Evolutionary conservation across 2,329 filamentous ascomycete genomes (phyloP), one percentile per base, ranked within the genome.

Genomic region (Chlorencoelia australis): DNA sequence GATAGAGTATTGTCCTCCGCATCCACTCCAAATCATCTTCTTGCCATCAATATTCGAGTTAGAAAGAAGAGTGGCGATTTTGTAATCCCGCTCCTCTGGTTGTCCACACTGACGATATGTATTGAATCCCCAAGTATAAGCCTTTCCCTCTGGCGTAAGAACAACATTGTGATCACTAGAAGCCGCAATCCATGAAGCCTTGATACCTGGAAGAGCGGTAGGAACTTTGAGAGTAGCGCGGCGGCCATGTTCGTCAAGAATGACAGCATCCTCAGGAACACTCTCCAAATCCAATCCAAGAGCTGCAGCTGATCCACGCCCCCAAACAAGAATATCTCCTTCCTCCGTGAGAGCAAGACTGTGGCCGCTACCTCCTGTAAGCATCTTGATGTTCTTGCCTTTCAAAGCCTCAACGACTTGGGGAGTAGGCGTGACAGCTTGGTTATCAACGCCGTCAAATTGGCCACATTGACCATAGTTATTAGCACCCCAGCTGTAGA

Each of bases 401-500:
- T 35, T 24, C n/a, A 94, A 69, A 7, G 69, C 69, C 7, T 72
- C 62, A 17, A 94, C 72, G 35, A 81, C 64, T 32, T 71, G 73
- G 2, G 86, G 82, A 47, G 73, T 73, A 15, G 81, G 68, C 33
- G 94, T 72, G 44, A 80, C 73, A 22, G 80, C 79, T 48, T 80
- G 75, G 35, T 79, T 72, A 24, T 79, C 80, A 16, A 73, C 77
- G 40, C 70, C 68, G 31, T 73, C 67, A 11, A 67, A 65, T 39
- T 79, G 69, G 21, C 81, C 85, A 13, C 82, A 82, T 63, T 93
- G 79, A 43, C 81, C 82, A 59, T 83, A 91, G 62, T 82, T 88
- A 68, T 93, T 93, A 26, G 88, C 66, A 20, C 86, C 86, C 84
- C 85, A 94, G 1, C 77, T 74, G 61, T 76, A 91, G 19, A 89